These are phyloP conservation scores for Stachybotrys chartarum DNA, from an alignment of 2,329 filamentous ascomycete species.

Conservation along the genomic window DNA sequence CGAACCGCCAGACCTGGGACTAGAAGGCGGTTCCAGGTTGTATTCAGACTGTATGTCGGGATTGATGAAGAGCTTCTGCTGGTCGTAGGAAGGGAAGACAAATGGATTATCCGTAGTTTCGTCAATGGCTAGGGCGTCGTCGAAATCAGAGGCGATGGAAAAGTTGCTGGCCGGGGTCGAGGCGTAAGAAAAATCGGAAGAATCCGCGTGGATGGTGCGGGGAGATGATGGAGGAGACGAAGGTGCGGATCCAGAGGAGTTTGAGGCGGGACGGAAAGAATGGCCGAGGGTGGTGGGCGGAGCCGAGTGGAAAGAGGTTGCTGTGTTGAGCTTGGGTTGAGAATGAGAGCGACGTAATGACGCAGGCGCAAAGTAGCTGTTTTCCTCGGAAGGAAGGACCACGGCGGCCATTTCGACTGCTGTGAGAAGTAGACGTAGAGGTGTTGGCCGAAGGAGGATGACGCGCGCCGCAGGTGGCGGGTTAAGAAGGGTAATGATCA, in stretches of 20 bases:
- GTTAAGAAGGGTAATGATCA: not conserved
- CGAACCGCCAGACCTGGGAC: constrained; percentile 42
- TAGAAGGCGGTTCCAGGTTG: constrained; percentile 41
- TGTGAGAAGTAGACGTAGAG: not conserved
- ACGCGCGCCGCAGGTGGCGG: constrained; percentile 4
- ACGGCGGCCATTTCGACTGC: constrained; percentile 40
- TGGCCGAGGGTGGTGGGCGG: constrained; percentile 41
- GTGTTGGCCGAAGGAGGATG: not conserved
- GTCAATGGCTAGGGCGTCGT: constrained; percentile 39
- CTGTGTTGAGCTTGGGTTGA: constrained; percentile 46
- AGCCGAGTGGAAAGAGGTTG: constrained; percentile 34
- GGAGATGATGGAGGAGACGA: constrained; percentile 54
- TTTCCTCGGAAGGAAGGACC: constrained; percentile 50
- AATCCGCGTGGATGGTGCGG: constrained; percentile 42
- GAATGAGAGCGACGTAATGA: constrained; percentile 53
- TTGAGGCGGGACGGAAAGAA: constrained; percentile 34
- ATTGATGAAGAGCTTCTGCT: constrained; percentile 35
- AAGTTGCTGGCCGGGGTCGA: constrained; percentile 59
- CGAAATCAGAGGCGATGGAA: constrained; percentile 52
- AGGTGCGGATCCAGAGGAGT: constrained; percentile 35
- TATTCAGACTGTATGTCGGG: constrained; percentile 24
- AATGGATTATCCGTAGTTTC: constrained; percentile 38
- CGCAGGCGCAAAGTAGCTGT: constrained; percentile 46
- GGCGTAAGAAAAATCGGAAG: constrained; percentile 48
- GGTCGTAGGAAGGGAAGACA: constrained; percentile 36